These are phyloP conservation scores for Clathrospora elynae DNA, from an alignment of 2,329 filamentous ascomycete species.

Conservation along the genomic window DNA sequence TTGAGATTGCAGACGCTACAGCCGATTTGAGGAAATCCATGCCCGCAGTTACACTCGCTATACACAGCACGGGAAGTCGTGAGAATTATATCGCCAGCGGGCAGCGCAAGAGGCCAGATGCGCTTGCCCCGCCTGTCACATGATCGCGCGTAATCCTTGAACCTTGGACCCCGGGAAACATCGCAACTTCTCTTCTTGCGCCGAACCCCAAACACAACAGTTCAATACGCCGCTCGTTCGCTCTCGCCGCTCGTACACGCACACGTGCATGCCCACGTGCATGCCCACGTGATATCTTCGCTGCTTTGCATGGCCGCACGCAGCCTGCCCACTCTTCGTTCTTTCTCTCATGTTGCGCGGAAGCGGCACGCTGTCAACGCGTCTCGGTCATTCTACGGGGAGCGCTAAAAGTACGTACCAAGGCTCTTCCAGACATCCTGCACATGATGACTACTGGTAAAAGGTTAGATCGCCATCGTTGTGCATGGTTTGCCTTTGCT, in stretches of 20 bases:
- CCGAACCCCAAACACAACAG: neutral
- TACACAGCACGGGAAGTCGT: neutral
- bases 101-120: slow-evolving; percentile 14
- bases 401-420: slow-evolving; percentile 10
- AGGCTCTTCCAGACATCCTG: neutral
- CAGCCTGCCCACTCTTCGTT: neutral
- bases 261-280: neutral
- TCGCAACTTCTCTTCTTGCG: slow-evolving; percentile 3
- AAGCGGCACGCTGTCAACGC: slow-evolving; percentile 6
- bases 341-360: slow-evolving; percentile 1
- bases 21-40: slow-evolving; percentile 99
- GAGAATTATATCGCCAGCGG: neutral
- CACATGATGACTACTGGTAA: slow-evolving; percentile 41
- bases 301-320: slow-evolving; percentile 2
- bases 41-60: slow-evolving; percentile 8
- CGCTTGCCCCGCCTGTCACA: slow-evolving; percentile 11
- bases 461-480: slow-evolving; percentile 39
- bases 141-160: slow-evolving; percentile 8
- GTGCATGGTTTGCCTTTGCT: slow-evolving; percentile 30
- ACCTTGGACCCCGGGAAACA: neutral
- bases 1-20: slow-evolving; percentile 93
- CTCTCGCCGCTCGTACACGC: no score
- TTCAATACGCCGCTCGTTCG: no score
- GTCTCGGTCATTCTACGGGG: neutral
- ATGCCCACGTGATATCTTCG: neutral